phyloP scores from a whole-genome alignment of 2,329 filamentous ascomycete genomes.

The Phialemonium atrogriseum region DNA sequence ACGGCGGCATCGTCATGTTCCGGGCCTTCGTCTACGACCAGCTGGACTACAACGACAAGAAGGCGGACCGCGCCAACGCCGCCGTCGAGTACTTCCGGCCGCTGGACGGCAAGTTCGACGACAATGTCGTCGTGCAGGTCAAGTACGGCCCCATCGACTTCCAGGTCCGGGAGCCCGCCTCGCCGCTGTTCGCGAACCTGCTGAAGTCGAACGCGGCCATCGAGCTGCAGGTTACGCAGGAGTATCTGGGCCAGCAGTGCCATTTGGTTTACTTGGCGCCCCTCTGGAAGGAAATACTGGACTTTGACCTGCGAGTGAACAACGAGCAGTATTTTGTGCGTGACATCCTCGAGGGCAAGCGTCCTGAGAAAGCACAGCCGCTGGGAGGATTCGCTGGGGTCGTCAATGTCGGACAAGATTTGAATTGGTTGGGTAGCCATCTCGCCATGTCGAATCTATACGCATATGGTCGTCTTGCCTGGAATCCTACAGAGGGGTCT shows the following conservation, averaged over 20 bases:
- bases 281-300: constrained; percentile 59
- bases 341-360: constrained; percentile 52
- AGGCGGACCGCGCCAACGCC: constrained; percentile 60
- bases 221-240: constrained; percentile 59
- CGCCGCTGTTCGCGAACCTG: constrained; percentile 52
- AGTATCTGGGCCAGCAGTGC: constrained; percentile 63
- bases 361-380: constrained; percentile 46
- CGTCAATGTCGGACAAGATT: constrained; percentile 57
- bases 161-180: constrained; percentile 60
- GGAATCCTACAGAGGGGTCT: constrained; percentile 46
- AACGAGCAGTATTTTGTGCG: constrained; percentile 44
- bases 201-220: constrained; percentile 40
- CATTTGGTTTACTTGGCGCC: constrained; percentile 62
- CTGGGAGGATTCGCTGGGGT: constrained; percentile 58
- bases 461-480: constrained; percentile 58
- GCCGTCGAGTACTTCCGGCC: constrained; percentile 58
- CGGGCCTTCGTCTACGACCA: constrained; percentile 63
- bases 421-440: constrained; percentile 62
- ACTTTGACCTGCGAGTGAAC: constrained; percentile 59
- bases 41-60: constrained; percentile 52
- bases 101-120: constrained; percentile 57
- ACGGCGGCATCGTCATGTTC: constrained; percentile 60
- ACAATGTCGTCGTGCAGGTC: constrained; percentile 65
- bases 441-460: constrained; percentile 66
- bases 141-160: constrained; percentile 71